A percentile compares a stretch with the other conserved stretches of the same genome.
phyloP scores from a whole-genome alignment of 2,329 filamentous ascomycete genomes.

The Knufia fluminis region DNA sequence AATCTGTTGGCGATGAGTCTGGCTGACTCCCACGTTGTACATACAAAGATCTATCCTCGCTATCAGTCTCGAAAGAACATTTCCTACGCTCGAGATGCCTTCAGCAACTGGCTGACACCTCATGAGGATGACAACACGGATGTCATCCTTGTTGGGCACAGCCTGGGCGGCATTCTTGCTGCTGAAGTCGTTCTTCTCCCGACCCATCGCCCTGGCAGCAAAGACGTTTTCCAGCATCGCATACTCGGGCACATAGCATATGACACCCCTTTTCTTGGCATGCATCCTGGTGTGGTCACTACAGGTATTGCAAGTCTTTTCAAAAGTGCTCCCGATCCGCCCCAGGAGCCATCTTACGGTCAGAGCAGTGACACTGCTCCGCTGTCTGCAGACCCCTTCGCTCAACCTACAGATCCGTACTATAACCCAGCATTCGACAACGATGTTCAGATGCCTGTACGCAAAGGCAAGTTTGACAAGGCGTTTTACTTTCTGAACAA shows the following conservation, averaged over 20 bases:
- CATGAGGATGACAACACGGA: conserved; percentile 68
- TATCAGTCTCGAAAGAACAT: conserved; percentile 38
- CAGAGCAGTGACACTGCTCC: neutral
- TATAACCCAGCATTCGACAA: conserved; percentile 71
- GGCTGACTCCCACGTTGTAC: conserved; percentile 64
- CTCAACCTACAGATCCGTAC: conserved; percentile 41
- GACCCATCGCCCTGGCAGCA: conserved; percentile 18
- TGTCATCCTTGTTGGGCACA: conserved; percentile 75
- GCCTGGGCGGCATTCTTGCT: conserved; percentile 76
- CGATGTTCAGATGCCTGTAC: conserved; percentile 59
- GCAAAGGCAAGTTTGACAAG: conserved; percentile 54
- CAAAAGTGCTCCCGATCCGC: conserved; percentile 22
- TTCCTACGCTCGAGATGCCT: conserved; percentile 66
- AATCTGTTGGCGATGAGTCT: conserved; percentile 59
- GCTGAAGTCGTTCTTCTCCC: conserved; percentile 65
- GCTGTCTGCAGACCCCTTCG: conserved; percentile 13
- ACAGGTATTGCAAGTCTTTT: conserved; percentile 58
- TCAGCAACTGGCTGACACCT: conserved; percentile 69
- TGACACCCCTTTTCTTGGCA: conserved; percentile 77
- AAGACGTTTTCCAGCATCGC: conserved; percentile 54
- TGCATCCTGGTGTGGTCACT: conserved; percentile 80
- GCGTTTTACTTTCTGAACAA: conserved; percentile 72
- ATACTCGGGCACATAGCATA: conserved; percentile 74
- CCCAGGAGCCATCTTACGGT: neutral
- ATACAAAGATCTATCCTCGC: conserved; percentile 57